Evolutionary conservation across 257 asterid genomes (phyloP), one percentile per base, ranked within the genome.

Genomic region (Petunia secreta): DNA sequence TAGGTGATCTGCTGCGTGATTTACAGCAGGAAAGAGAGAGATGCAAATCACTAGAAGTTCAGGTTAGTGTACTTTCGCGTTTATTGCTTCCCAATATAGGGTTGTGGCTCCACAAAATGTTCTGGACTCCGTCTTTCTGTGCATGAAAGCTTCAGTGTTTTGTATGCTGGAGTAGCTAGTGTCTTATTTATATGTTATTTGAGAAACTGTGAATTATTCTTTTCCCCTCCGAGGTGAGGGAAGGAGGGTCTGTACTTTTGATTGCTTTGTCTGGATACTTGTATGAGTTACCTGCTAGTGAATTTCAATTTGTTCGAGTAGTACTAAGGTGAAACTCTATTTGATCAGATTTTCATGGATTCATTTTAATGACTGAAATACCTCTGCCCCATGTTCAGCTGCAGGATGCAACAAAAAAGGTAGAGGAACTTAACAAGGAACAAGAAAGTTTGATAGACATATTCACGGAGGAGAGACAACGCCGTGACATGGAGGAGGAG

Each of bases 391-490:
- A 65, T 75, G 60, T 76, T 74, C 93, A 95, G 99, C 85, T 95
- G 63, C 54, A 86, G 54, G 95, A 86, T 82, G 82, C 89, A 9
- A 86, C 43, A 2, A 74, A 13, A n/a, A 88, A 88, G 79, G 37
- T 87, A 75, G 90, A 88, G 85, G 94, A 90, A 82, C 88, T 86
- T 60, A 80, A 67, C 83, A 89, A 85, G 87, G 99, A 96, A 83
- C 97, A 91, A 85, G 98, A 89, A 64, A 85, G 83, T 81, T 81
- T 96, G 52, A 86, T 96, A 1, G 97, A 94, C 40, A 82, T 92
- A 83, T 92, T 96, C 85, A 83, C 98, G 3, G 98, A 96, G 85
- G 99, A 96, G 90, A 91, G 97, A 85, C 90, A 89, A 75, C 97
- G 97, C 1, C 97, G 93, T 0, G 93, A 92, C 57, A 38, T 52